Percentiles rank a stretch among this genome's conserved stretches.
These are phyloP conservation scores for Penicillium sp. DNA, from an alignment of 2,329 filamentous ascomycete genomes.

Conservation along the genomic window DNA sequence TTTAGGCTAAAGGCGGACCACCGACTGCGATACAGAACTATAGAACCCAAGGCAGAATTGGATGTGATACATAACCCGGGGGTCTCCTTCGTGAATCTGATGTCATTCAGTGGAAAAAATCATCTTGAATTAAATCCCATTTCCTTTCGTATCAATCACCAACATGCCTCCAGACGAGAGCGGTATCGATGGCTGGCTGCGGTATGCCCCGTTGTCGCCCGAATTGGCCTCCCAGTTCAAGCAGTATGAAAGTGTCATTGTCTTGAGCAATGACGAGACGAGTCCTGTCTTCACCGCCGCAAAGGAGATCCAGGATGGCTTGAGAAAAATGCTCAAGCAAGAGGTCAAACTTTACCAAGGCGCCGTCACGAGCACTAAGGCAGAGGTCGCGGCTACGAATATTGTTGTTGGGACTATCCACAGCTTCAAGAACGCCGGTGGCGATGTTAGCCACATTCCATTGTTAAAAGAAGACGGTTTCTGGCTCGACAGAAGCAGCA, in stretches of 20 bases:
- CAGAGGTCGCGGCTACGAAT: conserved; percentile 18
- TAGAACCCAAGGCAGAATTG: no score
- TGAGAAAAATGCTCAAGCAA: conserved; percentile 56
- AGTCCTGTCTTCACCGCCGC: conserved; percentile 60
- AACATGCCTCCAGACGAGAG: conserved; percentile 41
- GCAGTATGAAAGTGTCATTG: conserved; percentile 49
- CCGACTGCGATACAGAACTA: no score
- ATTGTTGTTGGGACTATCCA: conserved; percentile 30
- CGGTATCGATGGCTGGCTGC: conserved; percentile 60
- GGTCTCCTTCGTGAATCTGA: background rate
- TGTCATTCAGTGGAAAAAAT: background rate
- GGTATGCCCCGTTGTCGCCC: conserved; percentile 55
- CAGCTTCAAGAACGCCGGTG: conserved; percentile 25
- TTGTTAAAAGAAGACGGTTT: conserved; percentile 48
- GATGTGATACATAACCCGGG: background rate
- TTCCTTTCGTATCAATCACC: background rate
- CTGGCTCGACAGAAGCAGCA: conserved; percentile 51
- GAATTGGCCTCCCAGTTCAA: conserved; percentile 33
- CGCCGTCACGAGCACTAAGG: background rate
- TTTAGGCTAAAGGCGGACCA: background rate
- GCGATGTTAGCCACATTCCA: conserved; percentile 19
- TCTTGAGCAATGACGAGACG: conserved; percentile 51
- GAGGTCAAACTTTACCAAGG: conserved; percentile 33
- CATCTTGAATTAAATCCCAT: background rate
- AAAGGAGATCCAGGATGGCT: conserved; percentile 55